phyloP scores from a whole-genome alignment of 768 basidiomycete species.

The Russula compacta region DNA sequence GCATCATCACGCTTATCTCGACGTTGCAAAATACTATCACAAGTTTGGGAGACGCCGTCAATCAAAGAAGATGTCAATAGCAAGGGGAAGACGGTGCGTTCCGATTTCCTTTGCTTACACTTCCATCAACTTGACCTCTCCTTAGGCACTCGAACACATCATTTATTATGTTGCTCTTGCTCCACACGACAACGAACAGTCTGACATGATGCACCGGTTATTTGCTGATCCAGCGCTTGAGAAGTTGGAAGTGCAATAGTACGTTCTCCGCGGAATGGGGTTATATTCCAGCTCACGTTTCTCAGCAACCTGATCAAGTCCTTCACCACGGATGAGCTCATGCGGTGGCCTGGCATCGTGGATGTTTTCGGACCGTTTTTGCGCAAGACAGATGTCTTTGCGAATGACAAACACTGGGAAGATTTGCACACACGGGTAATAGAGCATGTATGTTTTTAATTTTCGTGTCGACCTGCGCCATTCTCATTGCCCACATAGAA shows the following conservation, averaged over 20 bases:
- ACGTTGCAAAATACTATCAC: constrained; percentile 91
- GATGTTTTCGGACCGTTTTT: constrained; percentile 79
- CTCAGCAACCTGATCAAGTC: constrained; percentile 89
- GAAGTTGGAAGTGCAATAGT: constrained; percentile 84
- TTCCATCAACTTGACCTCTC: constrained; percentile 8
- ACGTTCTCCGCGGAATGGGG: constrained; percentile 18
- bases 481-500: constrained; percentile 46
- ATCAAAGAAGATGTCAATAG: constrained; percentile 74
- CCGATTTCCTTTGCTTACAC: neutral
- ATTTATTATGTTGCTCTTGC: constrained; percentile 92
- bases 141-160: constrained; percentile 86
- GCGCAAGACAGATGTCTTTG: constrained; percentile 74
- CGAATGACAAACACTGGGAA: constrained; percentile 76
- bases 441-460: constrained; percentile 67
- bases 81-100: constrained; percentile 58
- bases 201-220: constrained; percentile 89
- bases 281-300: constrained; percentile 17
- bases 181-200: constrained; percentile 94
- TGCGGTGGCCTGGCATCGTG: constrained; percentile 96
- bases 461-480: neutral
- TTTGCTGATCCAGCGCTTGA: constrained; percentile 67
- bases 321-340: constrained; percentile 85
- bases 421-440: constrained; percentile 92
- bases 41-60: constrained; percentile 97
- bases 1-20: constrained; percentile 76